Evolutionary conservation across 1,284 basidiomycete genomes (phyloP).

Genomic region (Inonotus hispidus): DNA sequence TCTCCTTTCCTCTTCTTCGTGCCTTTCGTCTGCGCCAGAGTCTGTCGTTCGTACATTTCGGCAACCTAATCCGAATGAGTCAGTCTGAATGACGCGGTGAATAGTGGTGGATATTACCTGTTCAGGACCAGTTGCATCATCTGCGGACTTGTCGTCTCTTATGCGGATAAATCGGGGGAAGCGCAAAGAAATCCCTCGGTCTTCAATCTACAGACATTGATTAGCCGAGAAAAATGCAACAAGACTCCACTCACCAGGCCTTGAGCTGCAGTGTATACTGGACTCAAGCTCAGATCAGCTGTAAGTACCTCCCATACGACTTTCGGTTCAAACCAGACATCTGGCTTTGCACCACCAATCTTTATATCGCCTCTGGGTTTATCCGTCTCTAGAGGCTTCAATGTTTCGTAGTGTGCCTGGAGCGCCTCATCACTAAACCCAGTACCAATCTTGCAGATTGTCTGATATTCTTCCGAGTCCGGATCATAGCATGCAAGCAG

Average conservation of each 20-base stretch:
- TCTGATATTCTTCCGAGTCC: conserved; percentile 89
- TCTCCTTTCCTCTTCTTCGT: conserved; percentile 66
- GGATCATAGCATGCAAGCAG: conserved; percentile 91
- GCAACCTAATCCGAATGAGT: conserved; percentile 57
- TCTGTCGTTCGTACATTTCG: conserved; percentile 92
- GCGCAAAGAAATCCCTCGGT: conserved; percentile 88
- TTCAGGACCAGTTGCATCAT: conserved; percentile 90
- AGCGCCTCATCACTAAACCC: conserved; percentile 94
- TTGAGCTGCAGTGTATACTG: conserved; percentile 95
- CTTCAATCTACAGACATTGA: conserved; percentile 57
- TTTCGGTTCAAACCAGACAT: conserved; percentile 93
- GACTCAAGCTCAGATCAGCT: conserved; percentile 94
- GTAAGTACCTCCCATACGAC: conserved; percentile 98
- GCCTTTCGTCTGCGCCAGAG: conserved; percentile 63
- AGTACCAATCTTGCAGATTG: conserved; percentile 98
- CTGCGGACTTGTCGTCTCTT: conserved; percentile 89
- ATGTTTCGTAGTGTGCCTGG: conserved; percentile 74
- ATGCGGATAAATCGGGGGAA: conserved; percentile 94
- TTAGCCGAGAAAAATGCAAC: conserved; percentile 10
- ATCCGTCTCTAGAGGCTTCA: conserved; percentile 72
- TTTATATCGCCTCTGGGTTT: conserved; percentile 76
- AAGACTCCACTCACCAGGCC: conserved; percentile 63
- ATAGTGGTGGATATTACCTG: conserved; percentile 48
- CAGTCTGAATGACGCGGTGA: conserved; percentile 18
- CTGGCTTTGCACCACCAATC: conserved; percentile 86